Evolutionary conservation across 2,329 filamentous ascomycete genomes (phyloP).

Genomic region (Chaetothyriales sp.): DNA sequence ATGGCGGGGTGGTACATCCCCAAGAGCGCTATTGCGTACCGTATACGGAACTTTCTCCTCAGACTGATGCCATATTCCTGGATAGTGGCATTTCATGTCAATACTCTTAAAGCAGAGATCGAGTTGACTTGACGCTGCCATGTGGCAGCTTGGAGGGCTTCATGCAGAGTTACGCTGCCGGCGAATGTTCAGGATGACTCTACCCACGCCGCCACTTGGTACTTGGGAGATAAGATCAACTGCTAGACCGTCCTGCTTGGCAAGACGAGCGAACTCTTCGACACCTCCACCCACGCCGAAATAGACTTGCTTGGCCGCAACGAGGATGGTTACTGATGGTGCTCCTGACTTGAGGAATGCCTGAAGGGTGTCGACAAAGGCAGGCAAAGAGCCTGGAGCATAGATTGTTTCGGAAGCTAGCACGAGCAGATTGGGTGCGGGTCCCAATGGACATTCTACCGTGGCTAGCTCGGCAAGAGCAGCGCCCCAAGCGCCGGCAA

Average conservation of each 20-base stretch:
- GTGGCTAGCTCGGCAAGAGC: conserved; percentile 31
- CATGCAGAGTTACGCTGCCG: conserved; percentile 16
- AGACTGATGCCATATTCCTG: conserved; percentile 4
- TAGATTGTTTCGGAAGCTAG: conserved; percentile 55
- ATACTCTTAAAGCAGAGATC: conserved; percentile 2
- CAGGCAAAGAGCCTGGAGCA: conserved; percentile 38
- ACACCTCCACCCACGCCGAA: conserved; percentile 55
- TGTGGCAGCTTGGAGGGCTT: background rate
- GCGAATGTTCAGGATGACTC: background rate
- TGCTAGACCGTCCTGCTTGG: conserved; percentile 14
- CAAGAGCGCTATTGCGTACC: background rate
- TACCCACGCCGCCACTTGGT: background rate
- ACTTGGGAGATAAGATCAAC: background rate
- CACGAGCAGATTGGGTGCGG: conserved; percentile 24
- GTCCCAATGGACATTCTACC: conserved; percentile 7
- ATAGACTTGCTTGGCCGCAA: conserved; percentile 53
- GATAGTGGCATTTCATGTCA: conserved; percentile 3
- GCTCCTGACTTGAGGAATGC: conserved; percentile 27
- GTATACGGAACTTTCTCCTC: conserved; percentile 1
- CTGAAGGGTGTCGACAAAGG: conserved; percentile 43
- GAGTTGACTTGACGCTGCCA: background rate
- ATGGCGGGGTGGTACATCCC: background rate
- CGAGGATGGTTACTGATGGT: conserved; percentile 35
- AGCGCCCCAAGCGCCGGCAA: conserved; percentile 48
- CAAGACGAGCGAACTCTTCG: conserved; percentile 36